These are phyloP conservation scores for Oryza brachyantha DNA, from an alignment of 176 grass and related monocot species.

Conservation along the genomic window DNA sequence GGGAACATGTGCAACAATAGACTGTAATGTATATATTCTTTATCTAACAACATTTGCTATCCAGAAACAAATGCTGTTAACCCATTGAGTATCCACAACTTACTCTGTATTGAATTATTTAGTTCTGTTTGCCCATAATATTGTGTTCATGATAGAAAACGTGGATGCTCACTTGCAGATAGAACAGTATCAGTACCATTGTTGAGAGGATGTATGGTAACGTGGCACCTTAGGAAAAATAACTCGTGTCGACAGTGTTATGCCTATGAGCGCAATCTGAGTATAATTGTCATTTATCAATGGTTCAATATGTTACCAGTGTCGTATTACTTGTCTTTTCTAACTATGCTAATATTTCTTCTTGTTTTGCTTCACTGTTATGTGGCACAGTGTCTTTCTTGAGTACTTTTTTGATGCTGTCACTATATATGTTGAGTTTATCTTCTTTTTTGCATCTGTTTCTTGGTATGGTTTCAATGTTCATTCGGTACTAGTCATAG, in stretches of 20 bases:
- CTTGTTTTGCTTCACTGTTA: constrained; percentile 13
- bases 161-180: not conserved
- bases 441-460: not conserved
- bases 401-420: not conserved
- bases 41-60: not conserved
- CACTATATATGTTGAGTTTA: not conserved
- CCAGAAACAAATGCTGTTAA: not conserved
- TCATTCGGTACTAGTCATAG: not conserved
- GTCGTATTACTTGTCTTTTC: not conserved
- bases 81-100: not conserved
- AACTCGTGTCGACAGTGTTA: not conserved
- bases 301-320: not conserved
- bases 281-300: not conserved
- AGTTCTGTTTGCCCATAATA: not conserved
- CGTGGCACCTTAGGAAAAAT: not conserved
- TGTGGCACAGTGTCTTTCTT: not conserved
- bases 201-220: not conserved
- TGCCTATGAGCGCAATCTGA: not conserved
- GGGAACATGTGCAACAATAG: constrained; percentile 6
- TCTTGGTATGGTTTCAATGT: not conserved
- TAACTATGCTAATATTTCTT: not conserved
- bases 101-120: not conserved
- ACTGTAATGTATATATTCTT: constrained; percentile 6
- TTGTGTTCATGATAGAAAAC: not conserved
- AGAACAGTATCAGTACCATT: constrained; percentile 8